Base-by-base conservation (phyloP, 805 yeast species). In the Limtongia smithiae region DNA sequence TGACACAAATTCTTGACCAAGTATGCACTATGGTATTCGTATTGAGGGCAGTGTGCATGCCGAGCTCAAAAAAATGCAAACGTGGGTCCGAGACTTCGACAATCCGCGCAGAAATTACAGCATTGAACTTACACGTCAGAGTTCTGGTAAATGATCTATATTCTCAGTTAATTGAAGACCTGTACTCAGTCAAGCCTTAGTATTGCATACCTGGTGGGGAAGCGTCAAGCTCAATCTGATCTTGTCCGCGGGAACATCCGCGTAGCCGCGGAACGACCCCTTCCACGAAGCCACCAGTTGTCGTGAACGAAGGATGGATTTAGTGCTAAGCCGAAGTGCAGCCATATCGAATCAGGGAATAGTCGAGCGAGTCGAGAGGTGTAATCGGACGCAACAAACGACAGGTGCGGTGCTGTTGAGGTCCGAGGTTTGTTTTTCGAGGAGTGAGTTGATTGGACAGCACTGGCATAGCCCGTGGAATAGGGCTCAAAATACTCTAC, bases 191-290 rank as follows among this genome's bases (percentile, higher is more conserved):
- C n/a, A n/a, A n/a, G n/a, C n/a, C n/a, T n/a, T n/a, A n/a, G n/a
- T n/a, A n/a, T n/a, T 36, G 60, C 70, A 32, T 53, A 68, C 79
- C 71, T 83, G 81, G 70, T 86, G 89, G 60, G 98, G 98, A 64
- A 90, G 79, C 51, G 96, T 91, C 65, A 93, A 80, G 50, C 95
- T 85, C 66, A 93, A 78, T 70, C 82, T 88, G 71, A 93, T 78
- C 60, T 82, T 81, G 66, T 83, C 93, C 55, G 83, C 70, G 35
- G 75, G 77, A 59, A 85, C 94, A 62, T 91, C 95, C 63, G 98
- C 98, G 70, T 90, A 91, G 55, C 84, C 76, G 81, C 96, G 65
- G 37, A 46, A 41, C 11, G 51, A 22, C 12, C 51, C 52, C 35
- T 32, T 41, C 25, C 40, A 41, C 6, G 47, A 40, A 38, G 43